phyloP scores from a whole-genome alignment of 2,329 filamentous ascomycete species.

The Colletotrichum liriopes region DNA sequence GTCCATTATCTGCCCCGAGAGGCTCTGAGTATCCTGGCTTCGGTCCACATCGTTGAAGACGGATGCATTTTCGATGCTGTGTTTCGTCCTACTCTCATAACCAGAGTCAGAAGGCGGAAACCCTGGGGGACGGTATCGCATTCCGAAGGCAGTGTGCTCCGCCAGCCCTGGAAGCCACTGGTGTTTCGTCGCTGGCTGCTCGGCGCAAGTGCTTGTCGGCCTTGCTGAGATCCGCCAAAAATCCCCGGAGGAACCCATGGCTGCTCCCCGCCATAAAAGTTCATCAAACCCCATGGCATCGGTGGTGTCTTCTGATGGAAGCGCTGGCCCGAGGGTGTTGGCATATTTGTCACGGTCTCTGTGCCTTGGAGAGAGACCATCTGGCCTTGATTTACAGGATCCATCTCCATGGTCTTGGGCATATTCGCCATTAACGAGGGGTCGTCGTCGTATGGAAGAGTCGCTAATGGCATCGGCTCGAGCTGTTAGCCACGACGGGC shows the following conservation, averaged over 20 bases:
- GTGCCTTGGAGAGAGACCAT: neutral
- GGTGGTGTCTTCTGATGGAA: conserved; percentile 29
- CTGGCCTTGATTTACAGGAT: conserved; percentile 16
- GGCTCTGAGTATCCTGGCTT: conserved; percentile 56
- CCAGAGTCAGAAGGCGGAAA: conserved; percentile 61
- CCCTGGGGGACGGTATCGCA: conserved; percentile 53
- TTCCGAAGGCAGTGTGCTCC: conserved; percentile 55
- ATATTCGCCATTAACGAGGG: conserved; percentile 5
- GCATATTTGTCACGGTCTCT: conserved; percentile 12
- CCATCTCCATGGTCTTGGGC: conserved; percentile 25
- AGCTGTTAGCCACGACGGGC: conserved; percentile 14
- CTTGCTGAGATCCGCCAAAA: conserved; percentile 51
- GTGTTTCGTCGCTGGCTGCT: conserved; percentile 47
- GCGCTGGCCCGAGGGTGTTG: neutral
- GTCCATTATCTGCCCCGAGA: conserved; percentile 54
- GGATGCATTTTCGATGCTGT: conserved; percentile 61
- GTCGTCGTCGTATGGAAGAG: conserved; percentile 4
- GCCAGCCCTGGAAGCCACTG: conserved; percentile 52
- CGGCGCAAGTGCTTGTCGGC: conserved; percentile 48
- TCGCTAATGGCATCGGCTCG: neutral
- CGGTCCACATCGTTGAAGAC: conserved; percentile 60
- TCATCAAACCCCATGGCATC: conserved; percentile 47
- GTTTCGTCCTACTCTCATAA: conserved; percentile 61
- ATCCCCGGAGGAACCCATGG: conserved; percentile 61
- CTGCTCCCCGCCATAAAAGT: conserved; percentile 58